phyloP scores from a whole-genome alignment of 768 basidiomycete species.

The Rossbeevera mucosa region DNA sequence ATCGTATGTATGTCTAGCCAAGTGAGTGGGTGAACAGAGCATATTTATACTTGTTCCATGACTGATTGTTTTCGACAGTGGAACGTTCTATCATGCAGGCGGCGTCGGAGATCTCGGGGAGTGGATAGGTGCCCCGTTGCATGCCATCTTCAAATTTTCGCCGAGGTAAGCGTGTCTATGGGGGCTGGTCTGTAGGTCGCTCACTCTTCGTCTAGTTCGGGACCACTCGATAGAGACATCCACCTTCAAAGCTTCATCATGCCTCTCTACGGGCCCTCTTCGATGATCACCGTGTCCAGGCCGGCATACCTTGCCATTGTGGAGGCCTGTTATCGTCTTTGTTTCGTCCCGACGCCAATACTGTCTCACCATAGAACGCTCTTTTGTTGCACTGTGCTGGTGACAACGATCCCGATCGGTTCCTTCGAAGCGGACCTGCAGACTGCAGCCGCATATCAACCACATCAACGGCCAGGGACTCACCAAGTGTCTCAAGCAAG shows the following conservation, averaged over 20 bases:
- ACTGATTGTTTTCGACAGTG: too few relatives aligned
- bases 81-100: too few relatives aligned
- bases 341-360: slow-evolving; percentile 96
- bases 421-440: slow-evolving; percentile 73
- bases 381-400: slow-evolving; percentile 83
- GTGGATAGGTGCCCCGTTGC: slow-evolving; percentile 93
- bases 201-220: too few relatives aligned
- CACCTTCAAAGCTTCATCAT: too few relatives aligned
- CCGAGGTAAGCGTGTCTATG: slow-evolving; percentile 70
- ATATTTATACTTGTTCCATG: background rate
- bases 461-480: slow-evolving; percentile 69
- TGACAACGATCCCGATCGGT: slow-evolving; percentile 77
- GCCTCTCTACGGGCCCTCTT: too few relatives aligned
- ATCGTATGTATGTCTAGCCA: slow-evolving; percentile 92
- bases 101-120: slow-evolving; percentile 91
- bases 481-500: slow-evolving; percentile 71
- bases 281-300: too few relatives aligned
- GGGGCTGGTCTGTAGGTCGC: too few relatives aligned
- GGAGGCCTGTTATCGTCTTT: slow-evolving; percentile 87
- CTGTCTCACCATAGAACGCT: slow-evolving; percentile 80
- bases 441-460: slow-evolving; percentile 84
- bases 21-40: slow-evolving; percentile 39
- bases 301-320: too few relatives aligned
- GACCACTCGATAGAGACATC: too few relatives aligned
- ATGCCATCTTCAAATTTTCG: slow-evolving; percentile 97